Evolutionary conservation across 2,329 filamentous ascomycete species (phyloP).

Genomic region (Colletotrichum tropicale): DNA sequence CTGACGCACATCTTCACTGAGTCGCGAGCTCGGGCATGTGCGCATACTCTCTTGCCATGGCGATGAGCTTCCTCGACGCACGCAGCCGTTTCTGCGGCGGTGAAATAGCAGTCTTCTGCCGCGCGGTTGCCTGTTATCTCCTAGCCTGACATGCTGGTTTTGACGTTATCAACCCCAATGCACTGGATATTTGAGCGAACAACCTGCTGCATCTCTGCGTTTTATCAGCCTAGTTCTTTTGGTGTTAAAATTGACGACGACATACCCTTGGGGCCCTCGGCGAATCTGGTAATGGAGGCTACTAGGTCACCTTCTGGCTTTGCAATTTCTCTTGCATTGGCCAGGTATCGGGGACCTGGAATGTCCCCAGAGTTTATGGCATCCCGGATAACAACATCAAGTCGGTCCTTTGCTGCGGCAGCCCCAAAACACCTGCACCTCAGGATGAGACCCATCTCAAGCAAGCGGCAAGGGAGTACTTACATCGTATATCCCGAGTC

Average conservation of each 20-base stretch:
- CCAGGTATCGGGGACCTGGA: not conserved
- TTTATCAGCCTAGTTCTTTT: not conserved
- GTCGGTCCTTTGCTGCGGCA: not conserved
- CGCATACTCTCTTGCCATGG: not conserved
- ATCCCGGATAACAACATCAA: not conserved
- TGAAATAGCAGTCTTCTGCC: not conserved
- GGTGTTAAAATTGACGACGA: rapidly evolving
- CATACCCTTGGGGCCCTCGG: not conserved
- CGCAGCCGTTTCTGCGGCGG: not conserved
- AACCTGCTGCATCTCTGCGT: rapidly evolving
- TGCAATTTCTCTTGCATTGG: not conserved
- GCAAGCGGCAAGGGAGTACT: rapidly evolving
- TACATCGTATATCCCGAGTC: not conserved
- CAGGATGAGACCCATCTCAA: not conserved
- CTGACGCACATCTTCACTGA: not conserved
- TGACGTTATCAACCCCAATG: not conserved
- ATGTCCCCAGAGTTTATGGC: not conserved
- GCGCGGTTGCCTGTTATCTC: not conserved
- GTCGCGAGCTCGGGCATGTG: not conserved
- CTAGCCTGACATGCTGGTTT: not conserved
- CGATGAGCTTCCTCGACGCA: not conserved
- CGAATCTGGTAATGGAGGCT: not conserved
- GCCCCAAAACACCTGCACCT: not conserved
- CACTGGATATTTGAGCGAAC: not conserved
- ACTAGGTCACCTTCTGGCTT: not conserved